phyloP scores from a whole-genome alignment of 2,329 filamentous ascomycete species.

The Apiospora hydei region DNA sequence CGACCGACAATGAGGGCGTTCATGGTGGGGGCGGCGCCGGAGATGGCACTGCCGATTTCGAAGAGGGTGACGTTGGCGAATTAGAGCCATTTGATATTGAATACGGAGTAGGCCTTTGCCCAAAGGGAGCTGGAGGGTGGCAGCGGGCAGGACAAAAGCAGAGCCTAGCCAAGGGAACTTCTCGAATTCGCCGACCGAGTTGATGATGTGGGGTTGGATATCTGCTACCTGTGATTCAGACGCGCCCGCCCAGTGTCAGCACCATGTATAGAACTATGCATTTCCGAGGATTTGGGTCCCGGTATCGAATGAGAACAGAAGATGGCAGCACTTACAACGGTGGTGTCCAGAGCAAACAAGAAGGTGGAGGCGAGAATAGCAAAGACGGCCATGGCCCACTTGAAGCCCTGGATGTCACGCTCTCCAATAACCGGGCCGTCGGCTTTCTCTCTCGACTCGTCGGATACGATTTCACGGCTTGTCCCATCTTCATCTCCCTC shows the following conservation, averaged over 20 bases:
- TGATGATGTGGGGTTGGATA: conserved; percentile 48
- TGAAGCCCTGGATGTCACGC: no score
- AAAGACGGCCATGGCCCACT: no score
- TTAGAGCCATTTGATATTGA: conserved; percentile 53
- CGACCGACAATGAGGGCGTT: conserved; percentile 57
- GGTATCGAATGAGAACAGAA: no score
- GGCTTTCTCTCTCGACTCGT: no score
- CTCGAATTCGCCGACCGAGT: conserved; percentile 41
- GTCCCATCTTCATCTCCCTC: no score
- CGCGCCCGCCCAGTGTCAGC: conserved; percentile 29
- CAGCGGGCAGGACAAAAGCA: conserved; percentile 46
- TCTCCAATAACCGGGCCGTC: no score
- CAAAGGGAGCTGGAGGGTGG: conserved; percentile 43
- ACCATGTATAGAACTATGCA: no score
- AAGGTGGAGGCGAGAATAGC: no score
- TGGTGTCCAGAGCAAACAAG: conserved; percentile 31
- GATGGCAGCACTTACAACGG: no score
- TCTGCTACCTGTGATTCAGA: conserved; percentile 46
- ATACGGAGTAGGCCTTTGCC: conserved; percentile 46
- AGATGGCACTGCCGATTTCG: conserved; percentile 43
- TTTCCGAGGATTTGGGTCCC: no score
- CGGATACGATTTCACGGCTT: no score
- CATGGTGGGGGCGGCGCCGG: conserved; percentile 52
- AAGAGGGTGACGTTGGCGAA: conserved; percentile 33
- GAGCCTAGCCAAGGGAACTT: conserved; percentile 49